Base-by-base conservation (phyloP, 2,329 filamentous ascomycete species). In the Ophiostoma angusticollis region DNA sequence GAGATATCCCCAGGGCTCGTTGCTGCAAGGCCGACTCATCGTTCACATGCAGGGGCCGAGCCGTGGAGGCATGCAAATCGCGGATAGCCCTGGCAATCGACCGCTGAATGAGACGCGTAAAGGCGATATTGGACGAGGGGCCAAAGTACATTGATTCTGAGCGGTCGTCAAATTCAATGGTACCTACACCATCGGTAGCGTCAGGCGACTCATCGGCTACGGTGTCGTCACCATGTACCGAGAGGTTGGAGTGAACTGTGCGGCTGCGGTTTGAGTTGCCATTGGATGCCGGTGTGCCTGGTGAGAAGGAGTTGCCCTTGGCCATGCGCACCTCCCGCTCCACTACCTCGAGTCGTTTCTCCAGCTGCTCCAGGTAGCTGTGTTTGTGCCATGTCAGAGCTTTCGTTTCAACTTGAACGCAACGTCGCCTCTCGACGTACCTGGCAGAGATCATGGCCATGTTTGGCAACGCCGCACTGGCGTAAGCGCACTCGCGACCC, bases 61-160 rank as follows among this genome's bases (percentile, higher is more conserved):
- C n/a, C n/a, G n/a, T n/a, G n/a, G n/a, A n/a, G n/a, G n/a, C n/a
- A 28, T 36, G 32, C 21, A 31, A 16, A n/a, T 44, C 29, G 8
- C 24, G 29, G 13, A 47, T 30, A 11, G n/a, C n/a, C n/a, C 43
- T 30, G 9, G 45, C 35, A 19, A 48, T 31, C 12, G 48, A 47
- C 5, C 35, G 24, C 16, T 38, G 35, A 18, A 51, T 50, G 30
- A 46, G 43, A 0, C 49, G 48, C n/a, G 44, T 37, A n/a, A 52
- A 51, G 7, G 50, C 49, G 12, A 51, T 52, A 22, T 52, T 52
- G 13, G 49, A 51, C 7, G 48, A 49, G 1, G 50, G 49, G 3
- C 49, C 49, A 39, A 50, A 52, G 14, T 47, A 52, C 1, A 39
- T 43, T 14, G 37, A 49, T 27, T 49, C 45, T n/a, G 47, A 37